Evolutionary conservation across 2,329 filamentous ascomycete species (phyloP).

Genomic region (Samsoniella hepiali): DNA sequence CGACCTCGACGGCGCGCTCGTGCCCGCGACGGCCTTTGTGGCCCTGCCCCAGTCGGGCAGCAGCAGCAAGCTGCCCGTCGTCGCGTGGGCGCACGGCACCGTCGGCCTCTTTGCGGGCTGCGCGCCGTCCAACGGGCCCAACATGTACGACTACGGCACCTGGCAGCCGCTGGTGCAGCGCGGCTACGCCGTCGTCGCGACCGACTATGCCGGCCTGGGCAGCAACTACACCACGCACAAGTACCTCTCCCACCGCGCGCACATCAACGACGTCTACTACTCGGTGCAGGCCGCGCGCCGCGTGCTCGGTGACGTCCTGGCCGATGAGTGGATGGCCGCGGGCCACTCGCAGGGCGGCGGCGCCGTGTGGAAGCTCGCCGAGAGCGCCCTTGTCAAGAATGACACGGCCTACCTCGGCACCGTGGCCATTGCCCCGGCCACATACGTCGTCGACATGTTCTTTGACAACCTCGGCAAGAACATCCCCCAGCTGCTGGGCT

Average conservation of each 20-base stretch:
- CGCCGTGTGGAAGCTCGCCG: slow-evolving; percentile 23
- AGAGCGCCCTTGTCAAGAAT: slow-evolving; percentile 16
- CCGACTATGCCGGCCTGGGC: slow-evolving; percentile 25
- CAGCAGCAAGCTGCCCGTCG: slow-evolving; percentile 1
- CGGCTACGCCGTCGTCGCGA: slow-evolving; percentile 24
- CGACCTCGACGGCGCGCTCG: slow-evolving; percentile 19
- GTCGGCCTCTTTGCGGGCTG: slow-evolving; percentile 20
- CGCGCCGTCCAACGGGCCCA: slow-evolving; percentile 21
- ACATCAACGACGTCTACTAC: slow-evolving; percentile 18
- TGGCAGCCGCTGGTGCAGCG: slow-evolving; percentile 19
- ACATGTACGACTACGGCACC: slow-evolving; percentile 20
- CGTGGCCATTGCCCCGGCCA: slow-evolving; percentile 20
- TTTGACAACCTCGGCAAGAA: not conserved
- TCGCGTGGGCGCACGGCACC: slow-evolving; percentile 23
- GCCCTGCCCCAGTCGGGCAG: slow-evolving; percentile 11
- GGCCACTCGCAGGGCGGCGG: slow-evolving; percentile 25
- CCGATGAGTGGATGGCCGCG: slow-evolving; percentile 19
- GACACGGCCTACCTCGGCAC: slow-evolving; percentile 19
- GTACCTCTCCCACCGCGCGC: slow-evolving; percentile 20
- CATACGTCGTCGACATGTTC: slow-evolving; percentile 20
- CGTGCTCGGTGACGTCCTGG: slow-evolving; percentile 11
- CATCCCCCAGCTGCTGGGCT: not conserved
- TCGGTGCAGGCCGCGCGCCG: slow-evolving; percentile 13
- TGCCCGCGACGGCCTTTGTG: slow-evolving; percentile 23
- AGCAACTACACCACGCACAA: slow-evolving; percentile 24